Conservation (phyloP, 495 filamentous ascomycete genomes). For the Hypoxylon perforatum region DNA sequence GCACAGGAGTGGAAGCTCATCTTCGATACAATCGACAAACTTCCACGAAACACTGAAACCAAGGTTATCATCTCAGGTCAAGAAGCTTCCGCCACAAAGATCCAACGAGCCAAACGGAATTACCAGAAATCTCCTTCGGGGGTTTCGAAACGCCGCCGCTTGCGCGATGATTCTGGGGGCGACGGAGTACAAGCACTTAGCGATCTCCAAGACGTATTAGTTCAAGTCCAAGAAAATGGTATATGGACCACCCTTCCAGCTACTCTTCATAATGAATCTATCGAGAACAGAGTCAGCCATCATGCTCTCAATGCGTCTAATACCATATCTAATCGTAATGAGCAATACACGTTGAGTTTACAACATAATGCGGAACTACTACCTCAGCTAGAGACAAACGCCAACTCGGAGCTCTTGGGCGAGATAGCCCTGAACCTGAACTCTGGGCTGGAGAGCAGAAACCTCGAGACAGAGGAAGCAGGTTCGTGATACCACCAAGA, state of each 20-base stretch:
- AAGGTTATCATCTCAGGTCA: neutral
- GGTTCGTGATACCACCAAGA: too few species aligned
- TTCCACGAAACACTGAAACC: neutral
- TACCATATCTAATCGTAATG: neutral
- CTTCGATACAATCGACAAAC: constrained; percentile 4
- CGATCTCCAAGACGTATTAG: neutral
- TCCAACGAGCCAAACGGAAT: neutral
- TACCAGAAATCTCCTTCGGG: too few species aligned
- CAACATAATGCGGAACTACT: neutral
- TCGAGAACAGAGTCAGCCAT: neutral
- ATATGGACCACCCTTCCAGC: neutral
- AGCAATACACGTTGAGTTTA: neutral
- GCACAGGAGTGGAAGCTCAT: constrained; percentile 27
- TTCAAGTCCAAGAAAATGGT: neutral
- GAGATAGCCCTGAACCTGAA: too few species aligned
- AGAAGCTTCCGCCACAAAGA: neutral
- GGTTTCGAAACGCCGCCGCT: neutral
- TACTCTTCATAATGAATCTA: neutral
- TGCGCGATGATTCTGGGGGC: neutral
- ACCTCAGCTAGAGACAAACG: neutral
- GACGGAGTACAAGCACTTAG: neutral
- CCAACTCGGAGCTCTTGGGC: neutral
- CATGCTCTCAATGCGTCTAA: neutral
- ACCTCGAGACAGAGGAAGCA: too few species aligned
- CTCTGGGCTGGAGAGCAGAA: too few species aligned